Evolutionary conservation across 768 basidiomycete genomes (phyloP), one percentile per base, ranked within the genome.

Genomic region (Lactarius pseudohatsudake): DNA sequence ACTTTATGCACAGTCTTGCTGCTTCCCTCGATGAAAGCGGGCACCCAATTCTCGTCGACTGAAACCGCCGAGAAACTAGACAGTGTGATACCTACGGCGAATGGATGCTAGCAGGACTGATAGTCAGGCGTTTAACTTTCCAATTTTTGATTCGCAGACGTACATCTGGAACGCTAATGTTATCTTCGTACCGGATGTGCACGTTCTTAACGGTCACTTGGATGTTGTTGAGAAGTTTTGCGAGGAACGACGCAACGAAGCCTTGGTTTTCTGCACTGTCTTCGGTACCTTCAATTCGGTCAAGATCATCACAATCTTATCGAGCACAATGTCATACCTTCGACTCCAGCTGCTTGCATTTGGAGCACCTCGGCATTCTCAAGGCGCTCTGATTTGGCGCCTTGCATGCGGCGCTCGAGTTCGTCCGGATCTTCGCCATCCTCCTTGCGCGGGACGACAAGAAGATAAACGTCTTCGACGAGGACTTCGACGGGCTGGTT

Each of bases 151-250:
- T 43, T 47, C 4, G 16, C 32, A 41, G 40, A 79, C 90, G 72
- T 76, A 95, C 95, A 34, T 91, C 93, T 36, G 96, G 96, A 32
- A 95, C 94, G 72, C 94, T 97, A 72, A 94, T 76, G 59, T 89
- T 89, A 79, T 99, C 97, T 77, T 99, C 97, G 72, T 98, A 99
- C 61, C 97, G 89, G 56, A 98, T 78, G 75, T 99, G 97, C 54
- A 99, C 93, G 72, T 97, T 96, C 78, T 90, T 93, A 66, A 98
- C 86, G 15, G 94, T 95, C 30, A 98, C 86, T 79, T 99, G 97
- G 30, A 98, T 77, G 74, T 99, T 99, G 78, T 98, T 96, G 70
- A 98, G 86, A 64, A 98, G 85, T 75, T 96, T 97, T 55, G 89
- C 84, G 53, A 90, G 86, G 57, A 98, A 78, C 20, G 94, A 93